Evolutionary conservation across 2,329 filamentous ascomycete species (phyloP).

Genomic region (Sporothrix schenckii): DNA sequence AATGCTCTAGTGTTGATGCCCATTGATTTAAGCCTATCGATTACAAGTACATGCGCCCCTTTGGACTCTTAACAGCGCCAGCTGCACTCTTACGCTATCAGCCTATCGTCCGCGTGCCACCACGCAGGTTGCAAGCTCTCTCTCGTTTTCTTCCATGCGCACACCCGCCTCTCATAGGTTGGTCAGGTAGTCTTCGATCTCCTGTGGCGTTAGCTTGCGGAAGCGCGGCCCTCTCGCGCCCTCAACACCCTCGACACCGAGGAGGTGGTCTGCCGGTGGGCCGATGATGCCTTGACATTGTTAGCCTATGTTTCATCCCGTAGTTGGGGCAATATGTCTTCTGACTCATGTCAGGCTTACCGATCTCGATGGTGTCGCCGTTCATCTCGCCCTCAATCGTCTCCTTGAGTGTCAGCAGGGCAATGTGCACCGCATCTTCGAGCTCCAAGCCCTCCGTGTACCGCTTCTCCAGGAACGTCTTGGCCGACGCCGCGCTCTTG

Average conservation of each 20-base stretch:
- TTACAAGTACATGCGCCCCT: conserved; percentile 35
- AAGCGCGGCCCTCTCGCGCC: conserved; percentile 83
- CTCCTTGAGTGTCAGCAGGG: conserved; percentile 94
- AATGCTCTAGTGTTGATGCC: conserved; percentile 23
- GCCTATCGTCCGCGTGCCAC: neutral
- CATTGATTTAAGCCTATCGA: conserved; percentile 28
- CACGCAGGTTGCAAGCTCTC: neutral
- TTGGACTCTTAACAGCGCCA: neutral
- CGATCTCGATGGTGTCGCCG: conserved; percentile 96
- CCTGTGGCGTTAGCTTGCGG: conserved; percentile 92
- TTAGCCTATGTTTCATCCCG: neutral
- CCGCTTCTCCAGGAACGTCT: conserved; percentile 98
- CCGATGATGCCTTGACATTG: conserved; percentile 79
- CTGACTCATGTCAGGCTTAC: conserved; percentile 52
- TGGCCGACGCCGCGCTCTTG: conserved; percentile 96
- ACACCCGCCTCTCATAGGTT: conserved; percentile 70
- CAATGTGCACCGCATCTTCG: conserved; percentile 98
- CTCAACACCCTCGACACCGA: conserved; percentile 88
- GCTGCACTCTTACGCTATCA: neutral
- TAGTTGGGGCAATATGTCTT: neutral
- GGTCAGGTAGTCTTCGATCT: conserved; percentile 99
- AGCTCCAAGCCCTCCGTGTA: conserved; percentile 97
- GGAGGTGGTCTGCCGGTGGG: conserved; percentile 86
- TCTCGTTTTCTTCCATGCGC: neutral
- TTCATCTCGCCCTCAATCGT: conserved; percentile 99